phyloP scores from a whole-genome alignment of 345 rosid genomes.

The Camelina hispida region DNA sequence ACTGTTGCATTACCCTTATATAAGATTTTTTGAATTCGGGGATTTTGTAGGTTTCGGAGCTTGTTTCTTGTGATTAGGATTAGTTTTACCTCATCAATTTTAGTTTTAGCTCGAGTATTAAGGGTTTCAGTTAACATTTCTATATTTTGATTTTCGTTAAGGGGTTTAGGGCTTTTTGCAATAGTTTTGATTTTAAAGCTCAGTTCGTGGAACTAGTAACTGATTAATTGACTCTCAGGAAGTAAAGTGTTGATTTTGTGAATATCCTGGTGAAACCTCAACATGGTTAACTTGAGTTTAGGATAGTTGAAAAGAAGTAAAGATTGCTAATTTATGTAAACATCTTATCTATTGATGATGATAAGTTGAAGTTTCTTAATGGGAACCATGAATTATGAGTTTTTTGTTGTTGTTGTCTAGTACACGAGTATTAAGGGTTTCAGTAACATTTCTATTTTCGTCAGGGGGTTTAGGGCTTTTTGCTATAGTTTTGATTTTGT shows the following conservation, averaged over 20 bases:
- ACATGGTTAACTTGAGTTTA: neutral
- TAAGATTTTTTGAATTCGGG: slow-evolving; percentile 24
- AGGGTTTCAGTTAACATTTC: slow-evolving; percentile 17
- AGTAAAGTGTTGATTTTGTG: neutral
- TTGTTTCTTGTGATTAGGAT: slow-evolving; percentile 20
- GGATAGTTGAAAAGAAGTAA: slow-evolving; percentile 6
- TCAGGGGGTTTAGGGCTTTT: slow-evolving; percentile 30
- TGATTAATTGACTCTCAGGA: neutral
- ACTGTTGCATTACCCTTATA: neutral
- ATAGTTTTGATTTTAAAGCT: slow-evolving; percentile 15
- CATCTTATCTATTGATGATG: slow-evolving; percentile 1
- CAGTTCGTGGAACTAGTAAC: neutral
- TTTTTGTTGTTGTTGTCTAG: neutral
- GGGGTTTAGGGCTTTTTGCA: slow-evolving; percentile 31
- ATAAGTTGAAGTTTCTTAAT: neutral
- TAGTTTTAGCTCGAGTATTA: neutral
- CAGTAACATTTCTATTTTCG: slow-evolving; percentile 21
- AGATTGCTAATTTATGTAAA: neutral
- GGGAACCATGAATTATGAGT: neutral
- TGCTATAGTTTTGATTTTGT: slow-evolving; percentile 15
- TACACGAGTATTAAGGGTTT: neutral
- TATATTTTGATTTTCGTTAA: neutral
- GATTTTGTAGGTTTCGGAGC: neutral
- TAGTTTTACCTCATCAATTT: slow-evolving; percentile 18
- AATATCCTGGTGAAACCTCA: slow-evolving; percentile 2